Evolutionary conservation across 345 rosid species (phyloP).

Genomic region (Moricandia moricandioides): DNA sequence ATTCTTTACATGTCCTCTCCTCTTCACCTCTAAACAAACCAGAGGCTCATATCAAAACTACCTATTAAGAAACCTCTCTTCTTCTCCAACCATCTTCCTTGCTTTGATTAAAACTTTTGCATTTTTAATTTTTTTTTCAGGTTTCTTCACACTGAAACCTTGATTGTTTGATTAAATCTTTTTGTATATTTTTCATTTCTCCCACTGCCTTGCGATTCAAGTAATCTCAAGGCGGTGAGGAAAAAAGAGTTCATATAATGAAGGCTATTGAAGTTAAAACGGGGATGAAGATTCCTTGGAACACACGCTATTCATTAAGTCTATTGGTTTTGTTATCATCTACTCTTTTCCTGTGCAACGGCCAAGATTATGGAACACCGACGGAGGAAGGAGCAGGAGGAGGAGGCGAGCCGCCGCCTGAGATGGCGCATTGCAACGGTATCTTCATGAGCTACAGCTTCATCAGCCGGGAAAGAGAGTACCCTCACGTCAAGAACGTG

Average conservation of each 20-base stretch:
- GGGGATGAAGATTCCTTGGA: constrained; percentile 45
- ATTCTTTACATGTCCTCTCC: constrained; percentile 18
- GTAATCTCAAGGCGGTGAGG: constrained; percentile 39
- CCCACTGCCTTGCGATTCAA: constrained; percentile 40
- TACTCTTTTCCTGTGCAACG: constrained; percentile 32
- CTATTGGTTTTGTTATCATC: constrained; percentile 22
- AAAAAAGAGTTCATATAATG: background rate
- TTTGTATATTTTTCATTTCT: background rate
- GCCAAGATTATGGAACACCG: constrained; percentile 46
- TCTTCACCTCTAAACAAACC: constrained; percentile 32
- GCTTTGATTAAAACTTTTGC: background rate
- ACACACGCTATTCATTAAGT: constrained; percentile 17
- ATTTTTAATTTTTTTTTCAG: constrained; percentile 5
- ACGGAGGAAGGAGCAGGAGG: constrained; percentile 27
- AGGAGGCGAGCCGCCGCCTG: constrained; percentile 51
- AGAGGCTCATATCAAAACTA: constrained; percentile 29
- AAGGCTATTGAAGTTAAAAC: constrained; percentile 10
- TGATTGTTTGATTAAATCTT: constrained; percentile 1
- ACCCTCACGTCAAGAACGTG: constrained; percentile 67
- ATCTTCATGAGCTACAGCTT: constrained; percentile 65
- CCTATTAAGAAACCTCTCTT: constrained; percentile 11
- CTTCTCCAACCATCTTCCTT: constrained; percentile 25
- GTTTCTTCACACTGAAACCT: constrained; percentile 21
- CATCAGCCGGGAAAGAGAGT: constrained; percentile 50
- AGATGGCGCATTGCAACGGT: constrained; percentile 60